Evolutionary conservation across 768 basidiomycete genomes (phyloP).

Genomic region (Suillus tomentosus): DNA sequence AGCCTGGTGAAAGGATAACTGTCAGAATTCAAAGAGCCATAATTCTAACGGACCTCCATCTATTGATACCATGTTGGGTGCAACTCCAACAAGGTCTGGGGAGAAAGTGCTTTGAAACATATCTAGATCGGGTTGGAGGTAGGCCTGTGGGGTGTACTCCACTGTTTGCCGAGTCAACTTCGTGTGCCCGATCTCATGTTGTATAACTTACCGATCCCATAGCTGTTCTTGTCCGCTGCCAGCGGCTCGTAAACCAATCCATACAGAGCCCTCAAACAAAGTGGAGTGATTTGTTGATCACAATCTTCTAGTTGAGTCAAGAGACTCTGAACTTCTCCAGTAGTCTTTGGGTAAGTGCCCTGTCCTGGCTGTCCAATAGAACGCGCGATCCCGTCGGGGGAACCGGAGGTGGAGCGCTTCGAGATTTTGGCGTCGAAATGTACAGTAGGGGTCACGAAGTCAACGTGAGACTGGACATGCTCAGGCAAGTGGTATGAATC

Average conservation of each 20-base stretch:
- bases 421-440: slow-evolving; percentile 36
- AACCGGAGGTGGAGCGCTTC: slow-evolving; percentile 25
- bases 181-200: neutral
- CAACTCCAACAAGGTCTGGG: slow-evolving; percentile 38
- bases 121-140: slow-evolving; percentile 44
- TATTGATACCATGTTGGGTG: slow-evolving; percentile 36
- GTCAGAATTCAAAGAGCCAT: slow-evolving; percentile 4
- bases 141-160: slow-evolving; percentile 46
- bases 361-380: slow-evolving; percentile 8
- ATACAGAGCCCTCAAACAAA: slow-evolving; percentile 43
- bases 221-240: slow-evolving; percentile 36
- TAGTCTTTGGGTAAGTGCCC: slow-evolving; percentile 14
- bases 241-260: slow-evolving; percentile 34
- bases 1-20: slow-evolving; percentile 32
- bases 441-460: slow-evolving; percentile 39
- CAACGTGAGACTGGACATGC: slow-evolving; percentile 41
- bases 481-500: slow-evolving; percentile 37
- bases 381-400: slow-evolving; percentile 22
- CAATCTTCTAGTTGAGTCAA: slow-evolving; percentile 31
- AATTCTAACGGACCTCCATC: neutral
- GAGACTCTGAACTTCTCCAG: slow-evolving; percentile 16
- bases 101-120: slow-evolving; percentile 45
- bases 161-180: slow-evolving; percentile 29
- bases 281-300: slow-evolving; percentile 36
- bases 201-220: slow-evolving; percentile 36